Evolutionary conservation across 164 flowering plant genomes (phyloP).

Genomic region (Vitis labrusca): DNA sequence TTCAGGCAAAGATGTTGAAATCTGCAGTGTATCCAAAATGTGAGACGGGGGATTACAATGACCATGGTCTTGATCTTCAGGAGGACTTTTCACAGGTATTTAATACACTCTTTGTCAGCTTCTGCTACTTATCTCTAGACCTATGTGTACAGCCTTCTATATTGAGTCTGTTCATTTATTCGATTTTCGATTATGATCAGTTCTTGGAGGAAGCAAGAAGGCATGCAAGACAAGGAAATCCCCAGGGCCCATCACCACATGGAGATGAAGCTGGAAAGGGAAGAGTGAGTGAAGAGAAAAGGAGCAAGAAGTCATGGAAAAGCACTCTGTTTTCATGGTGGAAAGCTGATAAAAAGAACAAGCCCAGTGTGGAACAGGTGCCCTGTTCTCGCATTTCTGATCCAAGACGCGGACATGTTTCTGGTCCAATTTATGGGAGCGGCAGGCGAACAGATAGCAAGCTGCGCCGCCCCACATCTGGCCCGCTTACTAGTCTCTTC

Average conservation of each 20-base stretch:
- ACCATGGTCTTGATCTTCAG: conserved; percentile 39
- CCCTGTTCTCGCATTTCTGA: conserved; percentile 11
- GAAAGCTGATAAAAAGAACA: conserved; percentile 39
- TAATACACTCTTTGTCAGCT: not conserved
- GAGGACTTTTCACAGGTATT: conserved; percentile 40
- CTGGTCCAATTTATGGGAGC: conserved; percentile 42
- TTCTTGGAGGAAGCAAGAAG: conserved; percentile 58
- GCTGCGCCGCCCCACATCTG: conserved; percentile 34
- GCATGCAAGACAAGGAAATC: conserved; percentile 13
- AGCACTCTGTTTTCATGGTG: conserved; percentile 45
- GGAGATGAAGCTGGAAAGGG: conserved; percentile 7
- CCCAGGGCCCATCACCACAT: not conserved
- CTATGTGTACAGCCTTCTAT: not conserved
- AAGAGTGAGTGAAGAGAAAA: conserved; percentile 18
- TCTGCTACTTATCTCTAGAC: not conserved
- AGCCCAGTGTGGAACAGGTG: conserved; percentile 8
- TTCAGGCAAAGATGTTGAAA: conserved; percentile 24
- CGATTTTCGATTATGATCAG: conserved; percentile 25
- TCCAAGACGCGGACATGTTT: conserved; percentile 23
- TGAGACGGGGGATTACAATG: conserved; percentile 16
- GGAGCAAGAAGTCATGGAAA: conserved; percentile 53
- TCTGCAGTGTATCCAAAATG: conserved; percentile 16
- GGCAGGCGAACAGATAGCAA: conserved; percentile 5
- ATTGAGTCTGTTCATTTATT: not conserved
- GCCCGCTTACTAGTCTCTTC: conserved; percentile 39